A percentile compares a stretch with the other conserved stretches of the same genome.
Conservation (phyloP, 2,329 filamentous ascomycete genomes). For the Mycosphaerella arachidis region DNA sequence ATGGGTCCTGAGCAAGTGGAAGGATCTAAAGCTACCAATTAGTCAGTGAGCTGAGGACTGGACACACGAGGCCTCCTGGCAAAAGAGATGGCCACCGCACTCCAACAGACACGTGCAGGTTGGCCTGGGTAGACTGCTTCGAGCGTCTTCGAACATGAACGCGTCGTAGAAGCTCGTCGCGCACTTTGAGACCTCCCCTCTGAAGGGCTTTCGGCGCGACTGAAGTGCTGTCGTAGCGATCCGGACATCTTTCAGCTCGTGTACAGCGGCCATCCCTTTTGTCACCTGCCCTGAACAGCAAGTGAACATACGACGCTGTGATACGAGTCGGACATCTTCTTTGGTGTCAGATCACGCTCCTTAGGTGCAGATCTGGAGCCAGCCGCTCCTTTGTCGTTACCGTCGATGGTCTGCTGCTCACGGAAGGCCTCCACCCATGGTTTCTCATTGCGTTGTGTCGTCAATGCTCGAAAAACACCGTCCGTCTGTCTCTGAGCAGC, state of each 20-base stretch:
- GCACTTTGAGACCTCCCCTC: too few species aligned
- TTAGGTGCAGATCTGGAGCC: conserved; percentile 34
- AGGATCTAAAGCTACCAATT: conserved; percentile 48
- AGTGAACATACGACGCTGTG: conserved; percentile 55
- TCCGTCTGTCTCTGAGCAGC: conserved; percentile 40
- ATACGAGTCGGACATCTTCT: conserved; percentile 67
- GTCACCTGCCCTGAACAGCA: not conserved
- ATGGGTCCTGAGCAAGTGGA: conserved; percentile 68
- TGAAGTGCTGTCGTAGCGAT: too few species aligned
- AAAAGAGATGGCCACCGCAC: too few species aligned
- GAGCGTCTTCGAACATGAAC: too few species aligned
- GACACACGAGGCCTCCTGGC: too few species aligned
- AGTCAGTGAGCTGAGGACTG: conserved; percentile 21
- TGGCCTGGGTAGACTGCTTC: too few species aligned
- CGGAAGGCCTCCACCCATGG: conserved; percentile 65
- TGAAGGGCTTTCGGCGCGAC: too few species aligned
- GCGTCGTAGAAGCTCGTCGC: too few species aligned
- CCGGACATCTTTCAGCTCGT: too few species aligned
- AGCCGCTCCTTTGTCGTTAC: conserved; percentile 30
- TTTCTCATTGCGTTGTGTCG: conserved; percentile 57
- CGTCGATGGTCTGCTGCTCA: conserved; percentile 43
- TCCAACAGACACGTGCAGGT: too few species aligned
- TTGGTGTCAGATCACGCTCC: conserved; percentile 58
- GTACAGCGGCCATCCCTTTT: too few species aligned
- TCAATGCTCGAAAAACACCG: conserved; percentile 58